Percentiles rank a stretch among this genome's conserved stretches.
Evolutionary conservation across 2,329 filamentous ascomycete genomes (phyloP).

Genomic region (Aspergillus sergii): DNA sequence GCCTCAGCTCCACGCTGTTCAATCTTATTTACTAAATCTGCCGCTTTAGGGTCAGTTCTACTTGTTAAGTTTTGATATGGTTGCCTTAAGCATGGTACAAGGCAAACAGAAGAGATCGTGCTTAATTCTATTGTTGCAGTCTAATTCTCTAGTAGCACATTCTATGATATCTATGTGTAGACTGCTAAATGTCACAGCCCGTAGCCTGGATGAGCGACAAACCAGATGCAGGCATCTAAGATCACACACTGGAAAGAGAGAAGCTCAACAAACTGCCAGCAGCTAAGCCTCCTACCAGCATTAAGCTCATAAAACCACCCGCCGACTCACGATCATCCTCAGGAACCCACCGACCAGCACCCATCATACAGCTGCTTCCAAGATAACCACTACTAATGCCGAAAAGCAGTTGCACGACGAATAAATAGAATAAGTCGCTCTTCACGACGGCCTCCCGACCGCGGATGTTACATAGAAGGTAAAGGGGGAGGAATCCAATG

Average conservation of each 20-base stretch:
- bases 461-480: slow-evolving; percentile 84
- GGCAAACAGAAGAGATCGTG: not conserved
- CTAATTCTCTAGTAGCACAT: not conserved
- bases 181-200: not conserved
- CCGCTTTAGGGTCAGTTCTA: not conserved
- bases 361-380: slow-evolving; percentile 89
- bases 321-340: slow-evolving; percentile 82
- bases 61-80: not conserved
- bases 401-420: slow-evolving; percentile 80
- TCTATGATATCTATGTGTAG: not conserved
- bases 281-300: slow-evolving; percentile 81
- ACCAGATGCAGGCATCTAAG: not conserved
- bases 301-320: slow-evolving; percentile 91
- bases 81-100: not conserved
- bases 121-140: not conserved
- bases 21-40: not conserved
- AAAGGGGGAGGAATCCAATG: slow-evolving; percentile 76
- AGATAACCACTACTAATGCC: slow-evolving; percentile 87
- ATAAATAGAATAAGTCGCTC: slow-evolving; percentile 86
- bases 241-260: slow-evolving; percentile 54
- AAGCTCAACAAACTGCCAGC: slow-evolving; percentile 91
- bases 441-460: slow-evolving; percentile 71
- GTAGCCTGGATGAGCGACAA: not conserved
- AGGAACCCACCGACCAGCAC: slow-evolving; percentile 77
- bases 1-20: not conserved